A percentile compares a stretch with the other conserved stretches of the same genome.
Conservation (phyloP, 225 moss, liverwort and hornwort species). For the Pseudoscleropodium purum region DNA sequence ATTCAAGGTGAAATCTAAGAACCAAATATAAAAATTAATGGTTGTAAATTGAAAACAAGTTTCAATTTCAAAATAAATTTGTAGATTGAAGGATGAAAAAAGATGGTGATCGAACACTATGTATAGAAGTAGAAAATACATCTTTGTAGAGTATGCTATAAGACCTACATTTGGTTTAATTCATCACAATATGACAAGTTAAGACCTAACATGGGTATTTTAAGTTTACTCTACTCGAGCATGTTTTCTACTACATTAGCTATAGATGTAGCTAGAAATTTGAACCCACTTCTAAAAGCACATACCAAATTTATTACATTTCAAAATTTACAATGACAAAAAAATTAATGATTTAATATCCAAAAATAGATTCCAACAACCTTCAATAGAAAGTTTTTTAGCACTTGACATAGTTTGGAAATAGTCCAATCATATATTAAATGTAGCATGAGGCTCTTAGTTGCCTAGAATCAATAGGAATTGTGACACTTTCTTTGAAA, state of each 20-base stretch:
- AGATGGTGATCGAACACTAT: background rate
- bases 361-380: too few species aligned
- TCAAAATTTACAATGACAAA: too few species aligned
- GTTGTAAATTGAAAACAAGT: background rate
- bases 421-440: too few species aligned
- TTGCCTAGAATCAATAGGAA: too few species aligned
- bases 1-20: background rate
- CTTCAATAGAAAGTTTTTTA: too few species aligned
- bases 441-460: too few species aligned
- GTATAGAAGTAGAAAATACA: background rate
- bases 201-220: background rate
- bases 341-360: too few species aligned
- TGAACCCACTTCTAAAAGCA: background rate
- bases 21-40: background rate
- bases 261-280: background rate
- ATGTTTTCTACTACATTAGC: background rate
- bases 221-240: background rate
- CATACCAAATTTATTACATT: background rate
- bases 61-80: background rate
- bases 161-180: background rate
- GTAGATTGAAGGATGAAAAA: background rate
- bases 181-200: background rate
- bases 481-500: too few species aligned
- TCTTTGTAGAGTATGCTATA: background rate
- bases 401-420: too few species aligned